Base-by-base conservation (phyloP, 2,329 filamentous ascomycete genomes). In the Parastagonospora nodorum region DNA sequence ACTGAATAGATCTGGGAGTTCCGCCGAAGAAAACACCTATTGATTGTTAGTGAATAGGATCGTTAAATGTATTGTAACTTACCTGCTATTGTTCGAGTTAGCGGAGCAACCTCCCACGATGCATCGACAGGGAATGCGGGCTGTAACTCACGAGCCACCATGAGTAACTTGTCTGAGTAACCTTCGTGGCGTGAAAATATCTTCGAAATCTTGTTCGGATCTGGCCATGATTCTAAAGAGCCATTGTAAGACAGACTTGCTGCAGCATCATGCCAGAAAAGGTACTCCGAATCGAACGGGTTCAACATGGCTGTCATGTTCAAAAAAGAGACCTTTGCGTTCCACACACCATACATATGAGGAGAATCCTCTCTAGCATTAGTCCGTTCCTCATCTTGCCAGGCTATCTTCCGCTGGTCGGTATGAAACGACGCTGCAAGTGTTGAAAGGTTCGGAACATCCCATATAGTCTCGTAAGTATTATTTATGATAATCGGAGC, bases 231-330 rank as follows among this genome's bases (percentile, higher is more conserved):
- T 36, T 14, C 5, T 5, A 24, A 24, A n/a, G 33, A 36, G 5
- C 4, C 10, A 2, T 15, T 15, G 5, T 36, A n/a, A 8, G 33
- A 4, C 2, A 12, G 8, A 14, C 8, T 8, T 12, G 30, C 30
- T 24, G 31, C 30, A 24, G 31, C 42, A 28, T 45, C 42, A 4
- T 45, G 31, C 42, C 42, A 45, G 19, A 45, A 45, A 14, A 45
- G 36, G 11, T 36, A 36, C 5, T 35, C 30, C 5, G 42, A 36
- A n/a, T 14, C 15, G 12, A 45, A 45, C 8, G 30, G 31, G 19
- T 45, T 36, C 11, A 7, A 6, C 15, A 11, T 45, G n/a, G 31
- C 31, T 12, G 14, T 32, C 16, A n/a, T n/a, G 6, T 9, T n/a
- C 14, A 45, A 16, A 14, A 45, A 45, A 9, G 28, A 45, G 6